phyloP scores from a whole-genome alignment of 352 stramenopile genomes.

The Phytophthora macrochlamydospora region DNA sequence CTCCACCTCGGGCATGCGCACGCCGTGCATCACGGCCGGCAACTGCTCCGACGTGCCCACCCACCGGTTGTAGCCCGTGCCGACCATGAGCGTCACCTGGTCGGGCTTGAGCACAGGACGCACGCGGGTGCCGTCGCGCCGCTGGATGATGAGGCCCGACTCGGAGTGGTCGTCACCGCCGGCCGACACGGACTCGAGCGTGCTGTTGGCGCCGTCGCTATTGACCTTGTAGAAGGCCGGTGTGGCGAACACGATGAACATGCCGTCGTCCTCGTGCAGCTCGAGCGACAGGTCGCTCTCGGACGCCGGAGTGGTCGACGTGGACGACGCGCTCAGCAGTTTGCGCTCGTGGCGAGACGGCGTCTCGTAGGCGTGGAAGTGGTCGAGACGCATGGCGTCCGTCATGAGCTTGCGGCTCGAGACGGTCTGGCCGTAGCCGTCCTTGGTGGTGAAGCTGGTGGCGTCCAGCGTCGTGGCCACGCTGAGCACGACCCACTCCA shows the following conservation, averaged over 20 bases:
- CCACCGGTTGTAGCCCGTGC: slow-evolving; percentile 62
- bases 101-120: slow-evolving; percentile 56
- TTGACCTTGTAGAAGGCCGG: slow-evolving; percentile 59
- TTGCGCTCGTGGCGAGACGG: slow-evolving; percentile 25
- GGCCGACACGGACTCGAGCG: slow-evolving; percentile 34
- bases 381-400: slow-evolving; percentile 61
- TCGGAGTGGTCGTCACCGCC: slow-evolving; percentile 33
- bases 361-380: slow-evolving; percentile 67
- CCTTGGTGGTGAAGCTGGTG: slow-evolving; percentile 45
- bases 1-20: slow-evolving; percentile 54
- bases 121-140: slow-evolving; percentile 41
- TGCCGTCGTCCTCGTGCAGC: slow-evolving; percentile 62
- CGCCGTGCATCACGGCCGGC: slow-evolving; percentile 59
- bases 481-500: slow-evolving; percentile 52
- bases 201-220: slow-evolving; percentile 25
- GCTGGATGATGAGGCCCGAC: slow-evolving; percentile 62
- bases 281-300: slow-evolving; percentile 50
- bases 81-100: slow-evolving; percentile 65
- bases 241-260: slow-evolving; percentile 63
- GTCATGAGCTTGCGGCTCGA: slow-evolving; percentile 56
- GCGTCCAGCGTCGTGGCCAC: slow-evolving; percentile 51
- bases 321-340: slow-evolving; percentile 10
- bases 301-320: slow-evolving; percentile 4
- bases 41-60: slow-evolving; percentile 47
- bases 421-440: slow-evolving; percentile 41